Evolutionary conservation across 371 early-diverging fungal species (phyloP), one percentile per base, ranked within the genome.

Genomic region (Massospora cicadina): DNA sequence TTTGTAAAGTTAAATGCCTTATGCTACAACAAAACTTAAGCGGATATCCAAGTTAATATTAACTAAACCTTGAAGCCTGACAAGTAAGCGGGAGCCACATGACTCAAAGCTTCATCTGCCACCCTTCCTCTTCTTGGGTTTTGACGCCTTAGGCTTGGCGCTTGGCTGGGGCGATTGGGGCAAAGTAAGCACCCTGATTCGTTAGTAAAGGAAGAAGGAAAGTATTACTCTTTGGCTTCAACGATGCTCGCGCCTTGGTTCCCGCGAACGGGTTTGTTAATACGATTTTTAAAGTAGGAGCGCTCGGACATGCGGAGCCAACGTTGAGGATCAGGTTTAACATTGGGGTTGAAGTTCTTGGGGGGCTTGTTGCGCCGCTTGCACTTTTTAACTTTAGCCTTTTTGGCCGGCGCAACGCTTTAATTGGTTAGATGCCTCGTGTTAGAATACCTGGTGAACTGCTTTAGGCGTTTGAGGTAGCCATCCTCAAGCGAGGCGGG

Each of bases 261-360:
- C 23, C 64, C 64, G 12, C 64, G 55, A 5, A 64, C 29, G 25
- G 32, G 54, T n/a, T 64, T 64, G 17, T n/a, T 26, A 25, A 12
- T 53, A n/a, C 57, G 55, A 2, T n/a, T n/a, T 17, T 33, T 30
- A 33, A 56, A 64, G 23, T 64, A 64, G 29, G 28, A 28, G 13
- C 64, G 53, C 25, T 53, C 64, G 24, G 54, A 56, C n/a, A 64
- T 26, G 2, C 56, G 64, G 55, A 64, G 32, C 64, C 64, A 64
- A 12, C 64, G 12, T 55, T 64, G 30, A 23, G 32, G n/a, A 55
- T 64, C 64, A 21, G 56, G 13, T 29, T 64, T 64, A 28, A 1
- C 33, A 55, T 56, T 56, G 57, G 32, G 24, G 2, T 60, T 60
- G 1, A 25, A 24, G 17, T 28, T 54, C 31, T 64, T 64, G 25